A percentile compares a stretch with the other conserved stretches of the same genome.
Evolutionary conservation across 1,284 basidiomycete genomes (phyloP).

Genomic region (Boletellus dicymbophilus): DNA sequence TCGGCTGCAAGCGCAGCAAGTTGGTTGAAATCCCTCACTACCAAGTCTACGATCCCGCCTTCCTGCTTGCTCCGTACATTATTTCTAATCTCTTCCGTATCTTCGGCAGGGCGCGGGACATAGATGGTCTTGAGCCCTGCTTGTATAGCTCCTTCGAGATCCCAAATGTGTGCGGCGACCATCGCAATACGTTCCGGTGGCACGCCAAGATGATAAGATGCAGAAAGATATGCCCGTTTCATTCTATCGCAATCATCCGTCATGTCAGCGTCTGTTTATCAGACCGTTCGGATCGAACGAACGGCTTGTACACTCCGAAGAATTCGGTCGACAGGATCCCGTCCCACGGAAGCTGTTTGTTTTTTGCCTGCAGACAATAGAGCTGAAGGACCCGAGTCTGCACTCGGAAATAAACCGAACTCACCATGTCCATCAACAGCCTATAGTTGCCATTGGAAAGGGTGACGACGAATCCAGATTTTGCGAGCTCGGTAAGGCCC

Average conservation of each 20-base stretch:
- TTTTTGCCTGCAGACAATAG: slow-evolving; percentile 50
- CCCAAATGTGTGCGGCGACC: slow-evolving; percentile 64
- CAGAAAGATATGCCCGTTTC: slow-evolving; percentile 51
- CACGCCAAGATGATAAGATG: slow-evolving; percentile 51
- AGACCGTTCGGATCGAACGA: slow-evolving; percentile 16
- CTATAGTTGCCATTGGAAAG: slow-evolving; percentile 67
- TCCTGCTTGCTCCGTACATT: slow-evolving; percentile 42
- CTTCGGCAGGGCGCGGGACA: slow-evolving; percentile 50
- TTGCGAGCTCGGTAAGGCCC: slow-evolving; percentile 53
- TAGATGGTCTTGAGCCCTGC: slow-evolving; percentile 61
- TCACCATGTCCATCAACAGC: slow-evolving; percentile 61
- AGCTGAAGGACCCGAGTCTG: too few species aligned
- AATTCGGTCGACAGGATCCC: slow-evolving; percentile 59
- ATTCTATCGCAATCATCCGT: slow-evolving; percentile 38
- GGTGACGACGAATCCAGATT: slow-evolving; percentile 49
- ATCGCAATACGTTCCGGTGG: slow-evolving; percentile 54
- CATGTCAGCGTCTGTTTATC: neutral
- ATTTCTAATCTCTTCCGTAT: slow-evolving; percentile 25
- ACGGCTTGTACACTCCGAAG: slow-evolving; percentile 66
- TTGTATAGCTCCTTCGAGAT: slow-evolving; percentile 53
- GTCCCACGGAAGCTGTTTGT: slow-evolving; percentile 63
- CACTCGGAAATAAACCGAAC: too few species aligned
- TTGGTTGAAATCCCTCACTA: slow-evolving; percentile 44
- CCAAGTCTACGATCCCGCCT: slow-evolving; percentile 52
- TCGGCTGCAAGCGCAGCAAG: slow-evolving; percentile 33